Conservation (phyloP, 345 rosid genomes). For the Salix brachista region DNA sequence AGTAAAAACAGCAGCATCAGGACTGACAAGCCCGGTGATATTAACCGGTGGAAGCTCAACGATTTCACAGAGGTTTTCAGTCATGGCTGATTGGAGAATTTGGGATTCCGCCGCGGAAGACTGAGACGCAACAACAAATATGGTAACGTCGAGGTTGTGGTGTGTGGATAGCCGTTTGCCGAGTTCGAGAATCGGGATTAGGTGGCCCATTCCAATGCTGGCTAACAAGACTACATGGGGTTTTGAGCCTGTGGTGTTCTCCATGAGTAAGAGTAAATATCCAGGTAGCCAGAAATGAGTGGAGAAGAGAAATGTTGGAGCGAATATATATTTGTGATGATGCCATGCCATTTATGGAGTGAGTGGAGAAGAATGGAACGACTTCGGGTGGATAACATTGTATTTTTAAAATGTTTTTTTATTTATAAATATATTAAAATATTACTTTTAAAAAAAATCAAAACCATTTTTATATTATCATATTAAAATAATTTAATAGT, state of each 20-base stretch:
- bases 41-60: constrained; percentile 40
- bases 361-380: too few species aligned
- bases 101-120: constrained; percentile 27
- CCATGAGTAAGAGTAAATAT: background rate
- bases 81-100: constrained; percentile 13
- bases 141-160: constrained; percentile 42
- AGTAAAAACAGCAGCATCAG: constrained; percentile 27
- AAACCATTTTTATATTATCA: too few species aligned
- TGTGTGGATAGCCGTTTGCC: constrained; percentile 38
- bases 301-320: too few species aligned
- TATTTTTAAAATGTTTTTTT: too few species aligned
- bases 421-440: too few species aligned
- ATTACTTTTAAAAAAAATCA: too few species aligned
- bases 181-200: constrained; percentile 60
- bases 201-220: constrained; percentile 73
- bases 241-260: background rate
- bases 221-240: constrained; percentile 47
- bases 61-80: constrained; percentile 24
- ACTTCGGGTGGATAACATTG: too few species aligned
- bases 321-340: too few species aligned
- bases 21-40: constrained; percentile 23
- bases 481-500: too few species aligned
- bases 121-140: constrained; percentile 39
- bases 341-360: too few species aligned
- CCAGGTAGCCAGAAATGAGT: too few species aligned